phyloP scores from a whole-genome alignment of 257 asterid genomes.

The Fraxinus americana region DNA sequence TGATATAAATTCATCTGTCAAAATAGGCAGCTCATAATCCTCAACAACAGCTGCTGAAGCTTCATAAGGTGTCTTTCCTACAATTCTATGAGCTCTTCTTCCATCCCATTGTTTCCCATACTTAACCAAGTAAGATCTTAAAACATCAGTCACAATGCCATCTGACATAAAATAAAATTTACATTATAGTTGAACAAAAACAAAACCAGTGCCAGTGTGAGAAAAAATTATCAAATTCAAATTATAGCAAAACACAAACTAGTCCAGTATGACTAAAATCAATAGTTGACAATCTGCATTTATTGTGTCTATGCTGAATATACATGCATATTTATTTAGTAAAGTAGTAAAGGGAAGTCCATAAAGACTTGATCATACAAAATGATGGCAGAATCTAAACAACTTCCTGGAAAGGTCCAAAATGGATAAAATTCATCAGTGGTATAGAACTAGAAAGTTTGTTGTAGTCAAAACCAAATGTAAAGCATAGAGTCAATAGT shows the following conservation, averaged over 20 bases:
- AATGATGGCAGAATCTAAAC: neutral
- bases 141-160: conserved; percentile 64
- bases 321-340: conserved; percentile 3
- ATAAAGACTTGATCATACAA: conserved; percentile 7
- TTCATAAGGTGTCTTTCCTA: conserved; percentile 77
- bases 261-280: neutral
- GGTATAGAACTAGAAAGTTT: neutral
- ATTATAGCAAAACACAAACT: conserved; percentile 9
- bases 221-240: neutral
- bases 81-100: conserved; percentile 46
- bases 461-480: neutral
- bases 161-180: conserved; percentile 44
- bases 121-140: conserved; percentile 65
- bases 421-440: neutral
- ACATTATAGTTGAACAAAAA: conserved; percentile 6
- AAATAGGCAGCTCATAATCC: conserved; percentile 70
- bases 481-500: neutral
- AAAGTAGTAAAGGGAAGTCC: neutral
- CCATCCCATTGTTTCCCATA: conserved; percentile 90
- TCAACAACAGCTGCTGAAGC: conserved; percentile 75
- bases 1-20: conserved; percentile 60
- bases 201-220: neutral
- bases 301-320: neutral
- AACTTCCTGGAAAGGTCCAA: neutral
- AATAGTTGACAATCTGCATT: neutral